These are phyloP conservation scores for Tolypocladium sp. DNA, from an alignment of 2,329 filamentous ascomycete genomes.

Conservation along the genomic window DNA sequence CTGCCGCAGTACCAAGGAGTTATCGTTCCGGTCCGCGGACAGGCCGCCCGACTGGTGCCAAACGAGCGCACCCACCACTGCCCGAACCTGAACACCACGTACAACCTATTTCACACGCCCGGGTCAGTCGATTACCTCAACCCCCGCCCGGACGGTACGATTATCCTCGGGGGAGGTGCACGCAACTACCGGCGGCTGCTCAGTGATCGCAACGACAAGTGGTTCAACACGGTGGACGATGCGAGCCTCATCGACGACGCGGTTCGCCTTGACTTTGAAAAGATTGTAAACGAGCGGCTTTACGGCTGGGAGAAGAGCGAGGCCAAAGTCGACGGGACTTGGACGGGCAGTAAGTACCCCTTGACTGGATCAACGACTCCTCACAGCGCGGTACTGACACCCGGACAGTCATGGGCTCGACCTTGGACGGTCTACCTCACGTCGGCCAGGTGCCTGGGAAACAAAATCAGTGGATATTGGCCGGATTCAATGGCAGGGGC, in stretches of 20 bases:
- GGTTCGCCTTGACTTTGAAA: not conserved
- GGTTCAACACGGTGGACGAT: not conserved
- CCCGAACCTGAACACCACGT: not conserved
- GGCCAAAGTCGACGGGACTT: not conserved
- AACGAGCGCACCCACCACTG: not conserved
- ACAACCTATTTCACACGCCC: not conserved
- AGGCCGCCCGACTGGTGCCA: not conserved
- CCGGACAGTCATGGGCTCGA: not conserved
- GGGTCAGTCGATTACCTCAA: not conserved
- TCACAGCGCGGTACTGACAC: not conserved
- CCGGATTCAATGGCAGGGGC: not conserved
- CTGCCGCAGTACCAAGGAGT: not conserved
- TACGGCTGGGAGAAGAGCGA: not conserved
- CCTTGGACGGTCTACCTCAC: not conserved
- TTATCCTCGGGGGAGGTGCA: not conserved
- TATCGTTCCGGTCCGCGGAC: not conserved
- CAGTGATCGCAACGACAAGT: not conserved
- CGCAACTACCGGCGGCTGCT: not conserved
- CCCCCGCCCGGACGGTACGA: not conserved
- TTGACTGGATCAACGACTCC: not conserved
- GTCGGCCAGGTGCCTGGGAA: not conserved
- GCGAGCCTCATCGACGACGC: not conserved
- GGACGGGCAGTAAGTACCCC: not conserved
- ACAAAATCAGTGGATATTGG: not conserved
- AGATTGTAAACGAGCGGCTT: not conserved